A percentile compares a stretch with the other conserved stretches of the same genome.
These are phyloP conservation scores for Cicer yamashitae DNA, from an alignment of 306 rosid species.

Conservation along the genomic window DNA sequence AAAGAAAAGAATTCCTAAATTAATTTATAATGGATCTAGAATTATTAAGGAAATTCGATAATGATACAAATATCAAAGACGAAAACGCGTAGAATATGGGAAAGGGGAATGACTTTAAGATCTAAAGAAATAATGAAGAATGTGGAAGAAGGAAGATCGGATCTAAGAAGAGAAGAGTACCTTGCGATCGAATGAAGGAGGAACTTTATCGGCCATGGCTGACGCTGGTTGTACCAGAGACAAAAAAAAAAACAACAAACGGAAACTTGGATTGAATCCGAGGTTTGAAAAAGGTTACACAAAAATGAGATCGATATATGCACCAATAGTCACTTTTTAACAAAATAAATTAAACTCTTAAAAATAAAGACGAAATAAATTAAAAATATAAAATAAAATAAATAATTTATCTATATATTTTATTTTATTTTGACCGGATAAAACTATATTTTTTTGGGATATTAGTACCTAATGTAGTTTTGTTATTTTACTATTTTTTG, in stretches of 20 bases:
- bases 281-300: slow-evolving; percentile 18
- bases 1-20: not conserved
- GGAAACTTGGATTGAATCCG: not conserved
- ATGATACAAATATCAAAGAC: slow-evolving; percentile 28
- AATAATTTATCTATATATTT: too few relatives aligned
- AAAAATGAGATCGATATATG: slow-evolving; percentile 11
- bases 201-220: slow-evolving; percentile 63
- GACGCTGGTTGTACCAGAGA: slow-evolving; percentile 1
- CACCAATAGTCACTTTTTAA: too few relatives aligned
- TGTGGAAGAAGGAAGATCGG: slow-evolving; percentile 19
- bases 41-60: not conserved
- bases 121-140: not conserved
- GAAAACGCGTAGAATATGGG: not conserved
- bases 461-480: too few relatives aligned
- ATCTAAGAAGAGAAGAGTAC: slow-evolving; percentile 40
- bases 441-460: too few relatives aligned
- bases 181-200: slow-evolving; percentile 60
- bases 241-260: not conserved
- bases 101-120: slow-evolving; percentile 24
- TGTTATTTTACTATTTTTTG: too few relatives aligned
- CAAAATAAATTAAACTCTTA: too few relatives aligned
- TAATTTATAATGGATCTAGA: not conserved
- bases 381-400: too few relatives aligned
- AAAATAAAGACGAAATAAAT: too few relatives aligned
- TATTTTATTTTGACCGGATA: too few relatives aligned